phyloP scores from a whole-genome alignment of 768 basidiomycete species.

The Myochromella boudieri region DNA sequence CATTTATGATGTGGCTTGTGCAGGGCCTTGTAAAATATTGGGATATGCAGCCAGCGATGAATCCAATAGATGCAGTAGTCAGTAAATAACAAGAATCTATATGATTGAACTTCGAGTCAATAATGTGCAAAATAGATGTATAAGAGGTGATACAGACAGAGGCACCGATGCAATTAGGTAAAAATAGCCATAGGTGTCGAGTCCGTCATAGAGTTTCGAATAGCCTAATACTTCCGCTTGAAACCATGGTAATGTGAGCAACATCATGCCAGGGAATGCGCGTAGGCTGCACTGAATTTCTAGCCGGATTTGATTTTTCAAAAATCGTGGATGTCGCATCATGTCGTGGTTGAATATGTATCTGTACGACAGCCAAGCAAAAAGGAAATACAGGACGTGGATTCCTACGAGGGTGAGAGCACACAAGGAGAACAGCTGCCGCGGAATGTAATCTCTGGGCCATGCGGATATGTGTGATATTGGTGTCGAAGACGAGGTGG shows the following conservation, averaged over 20 bases:
- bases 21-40: slow-evolving; percentile 81
- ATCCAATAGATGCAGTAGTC: slow-evolving; percentile 97
- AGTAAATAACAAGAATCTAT: slow-evolving; percentile 80
- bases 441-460: slow-evolving; percentile 80
- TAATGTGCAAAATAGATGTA: background rate
- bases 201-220: slow-evolving; percentile 72
- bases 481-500: slow-evolving; percentile 24
- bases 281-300: slow-evolving; percentile 78
- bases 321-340: slow-evolving; percentile 93
- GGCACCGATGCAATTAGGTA: slow-evolving; percentile 70
- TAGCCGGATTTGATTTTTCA: slow-evolving; percentile 78
- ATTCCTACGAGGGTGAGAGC: slow-evolving; percentile 80
- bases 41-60: slow-evolving; percentile 88
- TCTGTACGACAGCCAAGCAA: slow-evolving; percentile 81
- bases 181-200: slow-evolving; percentile 77
- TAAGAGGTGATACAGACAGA: slow-evolving; percentile 46
- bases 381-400: slow-evolving; percentile 81
- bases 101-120: background rate
- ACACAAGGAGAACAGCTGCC: slow-evolving; percentile 74
- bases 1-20: slow-evolving; percentile 99
- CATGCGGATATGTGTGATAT: slow-evolving; percentile 62
- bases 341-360: slow-evolving; percentile 93
- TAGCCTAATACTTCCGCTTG: slow-evolving; percentile 87
- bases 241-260: slow-evolving; percentile 94
- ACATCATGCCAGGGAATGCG: slow-evolving; percentile 80